Conservation (phyloP, 108 stramenopile species). For the Nitzschia sp. region DNA sequence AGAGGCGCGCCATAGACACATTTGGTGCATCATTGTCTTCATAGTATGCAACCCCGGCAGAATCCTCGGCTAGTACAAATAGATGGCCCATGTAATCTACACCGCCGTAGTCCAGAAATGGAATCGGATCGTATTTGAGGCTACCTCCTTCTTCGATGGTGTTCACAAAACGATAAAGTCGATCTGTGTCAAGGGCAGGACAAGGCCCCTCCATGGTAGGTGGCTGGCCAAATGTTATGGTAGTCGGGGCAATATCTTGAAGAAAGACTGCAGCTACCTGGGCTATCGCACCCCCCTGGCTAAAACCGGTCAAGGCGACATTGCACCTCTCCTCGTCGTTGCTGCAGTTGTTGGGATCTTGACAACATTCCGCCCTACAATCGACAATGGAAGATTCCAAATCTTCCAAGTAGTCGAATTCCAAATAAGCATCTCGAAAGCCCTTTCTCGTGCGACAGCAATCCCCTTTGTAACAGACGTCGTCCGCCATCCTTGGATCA, state of each 20-base stretch:
- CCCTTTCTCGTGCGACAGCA: background rate
- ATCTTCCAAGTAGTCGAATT: background rate
- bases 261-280: constrained; percentile 33
- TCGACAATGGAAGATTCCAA: background rate
- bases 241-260: constrained; percentile 29
- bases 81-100: constrained; percentile 27
- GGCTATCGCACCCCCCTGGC: constrained; percentile 39
- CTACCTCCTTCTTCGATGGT: constrained; percentile 17
- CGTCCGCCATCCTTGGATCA: background rate
- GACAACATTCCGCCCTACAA: background rate
- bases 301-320: constrained; percentile 32
- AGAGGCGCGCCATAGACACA: background rate
- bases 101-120: constrained; percentile 21
- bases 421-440: background rate
- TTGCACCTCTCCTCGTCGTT: background rate
- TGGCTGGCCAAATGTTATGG: constrained; percentile 42
- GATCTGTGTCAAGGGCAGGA: constrained; percentile 9
- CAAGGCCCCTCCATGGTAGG: constrained; percentile 32
- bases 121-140: constrained; percentile 35
- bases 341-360: background rate
- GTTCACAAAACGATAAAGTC: constrained; percentile 30
- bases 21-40: background rate
- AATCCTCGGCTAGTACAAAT: constrained; percentile 20
- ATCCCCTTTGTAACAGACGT: background rate
- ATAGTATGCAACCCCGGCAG: constrained; percentile 26